Evolutionary conservation across 257 asterid species (phyloP).

Genomic region (Capsicum chinense): DNA sequence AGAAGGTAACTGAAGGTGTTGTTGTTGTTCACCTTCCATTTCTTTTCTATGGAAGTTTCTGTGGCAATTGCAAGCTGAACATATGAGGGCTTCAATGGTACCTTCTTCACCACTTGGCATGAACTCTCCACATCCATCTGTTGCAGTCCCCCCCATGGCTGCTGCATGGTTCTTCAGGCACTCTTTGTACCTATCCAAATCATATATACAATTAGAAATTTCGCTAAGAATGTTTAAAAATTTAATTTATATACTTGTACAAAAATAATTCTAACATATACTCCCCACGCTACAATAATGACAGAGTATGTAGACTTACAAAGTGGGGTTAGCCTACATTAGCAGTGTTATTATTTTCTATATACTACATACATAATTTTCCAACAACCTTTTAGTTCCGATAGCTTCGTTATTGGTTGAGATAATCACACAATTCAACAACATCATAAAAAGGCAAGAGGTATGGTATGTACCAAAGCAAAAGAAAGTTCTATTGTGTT

Average conservation of each 20-base stretch:
- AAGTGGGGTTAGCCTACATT: background rate
- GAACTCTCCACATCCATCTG: conserved; percentile 96
- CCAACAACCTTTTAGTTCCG: too few species aligned
- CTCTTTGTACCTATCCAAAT: conserved; percentile 54
- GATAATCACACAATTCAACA: background rate
- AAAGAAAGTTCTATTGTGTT: background rate
- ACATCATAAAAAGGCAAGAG: too few species aligned
- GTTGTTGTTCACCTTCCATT: conserved; percentile 52
- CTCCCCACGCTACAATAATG: too few species aligned
- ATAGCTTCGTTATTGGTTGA: too few species aligned
- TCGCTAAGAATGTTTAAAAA: background rate
- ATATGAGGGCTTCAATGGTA: conserved; percentile 68
- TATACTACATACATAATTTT: too few species aligned
- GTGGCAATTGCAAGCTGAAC: conserved; percentile 92
- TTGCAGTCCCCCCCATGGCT: conserved; percentile 82
- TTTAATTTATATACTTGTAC: background rate
- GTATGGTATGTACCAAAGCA: too few species aligned
- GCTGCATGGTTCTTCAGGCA: conserved; percentile 97
- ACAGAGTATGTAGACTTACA: too few species aligned
- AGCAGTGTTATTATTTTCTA: background rate
- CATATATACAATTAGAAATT: background rate
- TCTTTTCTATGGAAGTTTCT: conserved; percentile 90
- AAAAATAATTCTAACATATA: background rate
- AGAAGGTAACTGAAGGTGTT: background rate
- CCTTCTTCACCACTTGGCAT: conserved; percentile 94